These are phyloP conservation scores for Paraleonurus japonicus DNA, from an alignment of 257 asterid genomes.

Conservation along the genomic window DNA sequence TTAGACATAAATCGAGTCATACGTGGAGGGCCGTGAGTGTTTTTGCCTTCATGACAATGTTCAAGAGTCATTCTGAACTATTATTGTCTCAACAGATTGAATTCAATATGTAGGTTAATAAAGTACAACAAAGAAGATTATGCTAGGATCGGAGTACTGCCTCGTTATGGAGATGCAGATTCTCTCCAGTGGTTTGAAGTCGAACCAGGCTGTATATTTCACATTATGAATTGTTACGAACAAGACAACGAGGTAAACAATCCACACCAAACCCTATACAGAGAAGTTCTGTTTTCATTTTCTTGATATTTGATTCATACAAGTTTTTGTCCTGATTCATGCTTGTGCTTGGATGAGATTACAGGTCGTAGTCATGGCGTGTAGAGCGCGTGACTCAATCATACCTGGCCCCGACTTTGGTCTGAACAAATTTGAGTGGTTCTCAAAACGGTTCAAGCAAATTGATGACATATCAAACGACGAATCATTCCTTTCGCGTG, in stretches of 20 bases:
- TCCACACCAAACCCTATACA: background rate
- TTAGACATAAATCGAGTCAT: slow-evolving; percentile 49
- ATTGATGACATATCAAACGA: slow-evolving; percentile 21
- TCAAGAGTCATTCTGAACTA: background rate
- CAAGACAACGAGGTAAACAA: slow-evolving; percentile 50
- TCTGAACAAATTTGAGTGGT: slow-evolving; percentile 50
- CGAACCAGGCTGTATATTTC: slow-evolving; percentile 55
- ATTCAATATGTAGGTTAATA: slow-evolving; percentile 38
- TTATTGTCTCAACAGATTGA: background rate
- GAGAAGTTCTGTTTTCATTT: background rate
- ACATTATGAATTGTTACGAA: slow-evolving; percentile 71
- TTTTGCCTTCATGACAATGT: background rate
- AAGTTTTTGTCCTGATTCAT: too few species aligned
- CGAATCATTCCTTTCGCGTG: slow-evolving; percentile 34
- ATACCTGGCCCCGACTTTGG: slow-evolving; percentile 72
- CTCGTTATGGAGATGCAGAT: slow-evolving; percentile 68
- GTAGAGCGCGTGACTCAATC: slow-evolving; percentile 50
- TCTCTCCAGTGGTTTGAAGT: slow-evolving; percentile 69
- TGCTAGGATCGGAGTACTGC: slow-evolving; percentile 80
- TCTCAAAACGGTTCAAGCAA: slow-evolving; percentile 44
- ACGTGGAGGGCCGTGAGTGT: slow-evolving; percentile 64
- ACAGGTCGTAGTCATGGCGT: slow-evolving; percentile 59
- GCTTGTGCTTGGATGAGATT: background rate
- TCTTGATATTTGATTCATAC: background rate
- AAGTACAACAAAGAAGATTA: slow-evolving; percentile 44